phyloP scores from a whole-genome alignment of 768 basidiomycete species.

The Amanita muscaria region DNA sequence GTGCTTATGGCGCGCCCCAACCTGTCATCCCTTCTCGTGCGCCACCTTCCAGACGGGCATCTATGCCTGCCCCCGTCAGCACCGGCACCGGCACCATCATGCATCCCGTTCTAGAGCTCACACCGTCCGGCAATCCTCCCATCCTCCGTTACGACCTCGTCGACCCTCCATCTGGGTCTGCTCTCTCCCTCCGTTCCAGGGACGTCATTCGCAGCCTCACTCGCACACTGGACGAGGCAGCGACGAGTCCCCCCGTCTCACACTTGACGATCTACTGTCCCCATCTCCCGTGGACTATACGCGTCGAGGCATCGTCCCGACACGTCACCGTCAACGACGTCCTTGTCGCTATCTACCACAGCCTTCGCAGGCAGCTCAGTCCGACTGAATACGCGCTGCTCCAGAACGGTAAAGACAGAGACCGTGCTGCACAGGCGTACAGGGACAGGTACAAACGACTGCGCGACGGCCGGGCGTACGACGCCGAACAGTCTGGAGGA shows the following conservation, averaged over 20 bases:
- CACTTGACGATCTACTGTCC: conserved; percentile 24
- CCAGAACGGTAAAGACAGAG: conserved; percentile 20
- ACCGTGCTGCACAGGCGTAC: conserved; percentile 34
- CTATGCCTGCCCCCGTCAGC: too few species aligned
- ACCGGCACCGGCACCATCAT: background rate
- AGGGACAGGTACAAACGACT: conserved; percentile 29
- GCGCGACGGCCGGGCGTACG: conserved; percentile 18
- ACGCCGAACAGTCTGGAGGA: conserved; percentile 36
- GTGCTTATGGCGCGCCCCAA: too few species aligned
- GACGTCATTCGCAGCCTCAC: background rate
- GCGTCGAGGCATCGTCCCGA: conserved; percentile 16
- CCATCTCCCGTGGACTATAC: conserved; percentile 26
- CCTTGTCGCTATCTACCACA: conserved; percentile 33
- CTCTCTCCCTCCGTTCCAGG: background rate
- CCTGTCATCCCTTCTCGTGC: too few species aligned
- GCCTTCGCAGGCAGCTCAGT: conserved; percentile 33
- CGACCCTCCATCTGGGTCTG: conserved; percentile 13
- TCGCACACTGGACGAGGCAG: conserved; percentile 21
- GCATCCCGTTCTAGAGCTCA: background rate
- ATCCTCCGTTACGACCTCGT: conserved; percentile 5
- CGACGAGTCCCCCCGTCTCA: conserved; percentile 25
- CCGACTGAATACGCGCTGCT: conserved; percentile 31
- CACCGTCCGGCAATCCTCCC: conserved; percentile 2
- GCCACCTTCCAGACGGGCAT: too few species aligned
- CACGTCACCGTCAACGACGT: conserved; percentile 35